Base-by-base conservation (phyloP, 2,329 filamentous ascomycete species). In the Talaromyces sp. region DNA sequence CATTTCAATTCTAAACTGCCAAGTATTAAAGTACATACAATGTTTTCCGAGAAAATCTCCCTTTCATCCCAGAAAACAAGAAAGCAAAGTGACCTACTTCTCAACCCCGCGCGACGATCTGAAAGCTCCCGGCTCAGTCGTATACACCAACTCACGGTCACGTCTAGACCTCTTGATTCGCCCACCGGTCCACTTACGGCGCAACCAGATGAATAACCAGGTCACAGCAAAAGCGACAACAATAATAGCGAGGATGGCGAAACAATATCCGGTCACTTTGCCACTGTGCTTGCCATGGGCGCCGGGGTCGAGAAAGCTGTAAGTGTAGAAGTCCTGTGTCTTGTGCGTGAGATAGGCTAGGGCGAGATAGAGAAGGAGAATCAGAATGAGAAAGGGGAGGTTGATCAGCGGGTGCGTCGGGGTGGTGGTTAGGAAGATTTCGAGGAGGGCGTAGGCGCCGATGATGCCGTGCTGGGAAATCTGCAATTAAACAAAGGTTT, bases 401-500 rank as follows among this genome's bases (percentile, higher is more conserved):
- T 92, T 87, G 25, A 89, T 75, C 77, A 84, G 87, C 0, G 87
- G 83, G 28, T 84, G 81, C 11, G 85, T 83, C 7, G 79, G 77
- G 3, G 88, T 90, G 44, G 90, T 82, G 1, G 91, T 81, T 36
- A 95, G 67, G 25, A 88, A 28, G 67, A 95, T 82, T 76, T 96
- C 91, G 68, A 92, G 84, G n/a, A 93, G 78, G 1, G 89, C 89
- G 72, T 91, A 92, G 58, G 81, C 72, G 55, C 84, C 82, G 78
- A 96, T 96, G 58, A 96, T 76, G 22, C 80, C 88, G 75, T 96
- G 92, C 73, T 90, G 83, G 47, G 88, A 90, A 66, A 91, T 78
- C 60, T 62, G n/a, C 47, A 33, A n/a, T 42, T 22, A 22, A 10
- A 36, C 15, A 15, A 9, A 15, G 11, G 28, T 25, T 47, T 25